Conservation (phyloP, 441 rosid genomes). For the Populus hybrid region DNA sequence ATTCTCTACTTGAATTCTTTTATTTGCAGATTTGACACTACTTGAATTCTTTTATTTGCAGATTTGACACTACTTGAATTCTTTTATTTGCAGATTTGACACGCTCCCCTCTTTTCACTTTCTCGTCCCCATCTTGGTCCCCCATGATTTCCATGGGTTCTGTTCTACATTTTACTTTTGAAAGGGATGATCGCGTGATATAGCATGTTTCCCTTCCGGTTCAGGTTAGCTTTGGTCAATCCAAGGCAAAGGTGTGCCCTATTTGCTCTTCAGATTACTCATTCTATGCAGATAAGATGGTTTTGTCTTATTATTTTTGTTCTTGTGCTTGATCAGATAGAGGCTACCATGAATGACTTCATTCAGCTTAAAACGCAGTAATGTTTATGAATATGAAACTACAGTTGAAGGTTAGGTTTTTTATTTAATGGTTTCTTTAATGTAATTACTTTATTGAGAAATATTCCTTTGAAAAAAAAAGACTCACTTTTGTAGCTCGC, state of each 20-base stretch:
- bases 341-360: slow-evolving; percentile 90
- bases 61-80: slow-evolving; percentile 11
- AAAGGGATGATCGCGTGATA: slow-evolving; percentile 5
- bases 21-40: too few species aligned
- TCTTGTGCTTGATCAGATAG: slow-evolving; percentile 39
- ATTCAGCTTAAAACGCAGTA: slow-evolving; percentile 80
- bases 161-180: background rate
- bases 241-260: slow-evolving; percentile 86
- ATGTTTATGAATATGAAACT: slow-evolving; percentile 87
- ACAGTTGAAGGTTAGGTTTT: slow-evolving; percentile 81
- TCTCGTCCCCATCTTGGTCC: background rate
- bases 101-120: background rate
- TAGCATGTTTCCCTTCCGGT: slow-evolving; percentile 22
- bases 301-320: too few species aligned
- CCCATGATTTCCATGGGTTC: background rate
- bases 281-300: too few species aligned
- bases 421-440: slow-evolving; percentile 4
- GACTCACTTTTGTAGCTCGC: background rate
- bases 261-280: background rate
- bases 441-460: background rate
- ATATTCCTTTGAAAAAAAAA: background rate
- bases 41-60: too few species aligned
- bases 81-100: slow-evolving; percentile 5
- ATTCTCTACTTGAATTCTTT: too few species aligned
- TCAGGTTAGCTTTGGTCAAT: slow-evolving; percentile 87